Base-by-base conservation (phyloP, 1,139 yeast species). In the Geotrichum bryndzae region DNA sequence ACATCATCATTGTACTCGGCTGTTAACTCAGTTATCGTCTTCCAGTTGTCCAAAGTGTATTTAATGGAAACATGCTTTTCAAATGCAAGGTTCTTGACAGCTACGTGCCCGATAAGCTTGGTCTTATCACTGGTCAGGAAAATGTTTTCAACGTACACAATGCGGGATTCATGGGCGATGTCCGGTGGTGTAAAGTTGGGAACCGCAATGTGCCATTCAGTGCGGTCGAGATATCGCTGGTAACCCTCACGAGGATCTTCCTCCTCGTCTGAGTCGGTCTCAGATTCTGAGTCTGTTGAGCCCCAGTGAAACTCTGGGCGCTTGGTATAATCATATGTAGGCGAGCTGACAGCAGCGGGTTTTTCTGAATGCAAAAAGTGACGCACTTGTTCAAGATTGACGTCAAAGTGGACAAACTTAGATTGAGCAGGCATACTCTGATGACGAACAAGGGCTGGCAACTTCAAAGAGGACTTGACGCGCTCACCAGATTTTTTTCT, bases 401-500 rank as follows among this genome's bases (percentile, higher is more conserved):
- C 81, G 53, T 92, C 95, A 74, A 90, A 90, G 73, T 90, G 94
- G 29, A 90, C 96, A 66, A 81, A 84, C 70, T 90, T 90, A 27
- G 88, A 83, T 2, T 95, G 86, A 0, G 87, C 78, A 2, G 96
- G 96, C 77, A 88, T 80, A 15, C 91, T 85, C 66, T 80, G 80
- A 45, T 84, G 80, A 61, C 89, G 76, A 53, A 76, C 75, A 53
- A 83, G 74, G 54, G 76, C 75, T 63, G 77, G 82, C 61, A 78
- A 72, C 70, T 86, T 88, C 60, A 90, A 78, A 29, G 90, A 85
- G 3, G 92, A 84, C 70, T 88, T 88, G 57, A 90, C 88, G 51
- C 88, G 77, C 71, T 90, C 96, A 29, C 96, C 96, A 3, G 90
- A 84, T 74, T 90, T 90, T 71, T 86, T 88, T 31, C 90, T 82